These are phyloP conservation scores for Epichloe sibirici DNA, from an alignment of 2,329 filamentous ascomycete genomes.

Conservation along the genomic window DNA sequence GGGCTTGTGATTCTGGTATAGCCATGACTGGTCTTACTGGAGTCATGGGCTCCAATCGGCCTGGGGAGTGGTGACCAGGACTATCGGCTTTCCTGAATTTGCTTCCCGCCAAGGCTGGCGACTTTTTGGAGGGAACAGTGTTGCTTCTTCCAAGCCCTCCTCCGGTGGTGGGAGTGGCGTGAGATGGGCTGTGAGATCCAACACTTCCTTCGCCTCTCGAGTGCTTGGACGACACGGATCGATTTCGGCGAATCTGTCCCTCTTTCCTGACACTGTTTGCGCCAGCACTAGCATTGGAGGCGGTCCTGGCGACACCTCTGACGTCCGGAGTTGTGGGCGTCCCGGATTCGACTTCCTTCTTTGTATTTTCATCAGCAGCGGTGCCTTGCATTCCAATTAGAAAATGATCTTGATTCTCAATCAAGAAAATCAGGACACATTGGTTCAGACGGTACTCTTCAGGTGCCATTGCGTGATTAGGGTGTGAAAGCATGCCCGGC, in stretches of 20 bases:
- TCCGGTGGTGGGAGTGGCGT: conserved; percentile 41
- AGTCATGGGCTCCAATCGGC: conserved; percentile 26
- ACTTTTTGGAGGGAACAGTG: conserved; percentile 84
- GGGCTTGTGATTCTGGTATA: conserved; percentile 9
- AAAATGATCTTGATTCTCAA: conserved; percentile 97
- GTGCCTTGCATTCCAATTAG: conserved; percentile 97
- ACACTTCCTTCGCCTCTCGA: conserved; percentile 64
- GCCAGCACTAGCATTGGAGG: conserved; percentile 79
- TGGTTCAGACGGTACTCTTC: conserved; percentile 91
- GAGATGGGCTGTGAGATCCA: conserved; percentile 53
- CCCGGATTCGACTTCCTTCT: conserved; percentile 55
- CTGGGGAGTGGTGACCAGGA: conserved; percentile 19
- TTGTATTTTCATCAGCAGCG: conserved; percentile 77
- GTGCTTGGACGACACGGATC: conserved; percentile 82
- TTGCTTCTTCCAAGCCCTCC: conserved; percentile 59
- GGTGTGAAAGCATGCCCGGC: conserved; percentile 89
- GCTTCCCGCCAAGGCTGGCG: conserved; percentile 55
- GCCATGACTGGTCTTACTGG: conserved; percentile 17
- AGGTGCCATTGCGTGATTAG: conserved; percentile 87
- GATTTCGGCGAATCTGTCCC: conserved; percentile 70
- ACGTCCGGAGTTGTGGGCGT: conserved; percentile 39
- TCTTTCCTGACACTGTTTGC: conserved; percentile 77
- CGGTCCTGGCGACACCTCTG: conserved; percentile 47
- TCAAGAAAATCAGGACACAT: conserved; percentile 93
- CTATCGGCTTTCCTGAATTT: conserved; percentile 43